Percentiles rank a stretch among this genome's conserved stretches.
Conservation (phyloP, 257 asterid genomes). For the Craterostigma plantagineum region DNA sequence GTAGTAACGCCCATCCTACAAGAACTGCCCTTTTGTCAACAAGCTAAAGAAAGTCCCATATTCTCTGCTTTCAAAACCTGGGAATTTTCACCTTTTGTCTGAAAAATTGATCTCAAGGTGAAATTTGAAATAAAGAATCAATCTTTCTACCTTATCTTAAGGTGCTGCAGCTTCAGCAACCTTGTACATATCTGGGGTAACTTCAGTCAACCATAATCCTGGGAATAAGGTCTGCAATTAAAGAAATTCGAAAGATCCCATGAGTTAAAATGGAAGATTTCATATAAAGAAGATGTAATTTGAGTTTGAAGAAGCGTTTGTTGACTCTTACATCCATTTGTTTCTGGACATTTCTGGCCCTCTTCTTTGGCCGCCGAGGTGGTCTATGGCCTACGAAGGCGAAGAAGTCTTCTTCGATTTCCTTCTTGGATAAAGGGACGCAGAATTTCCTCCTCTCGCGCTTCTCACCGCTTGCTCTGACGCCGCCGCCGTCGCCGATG, state of each 20-base stretch:
- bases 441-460: constrained; percentile 47
- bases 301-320: not conserved
- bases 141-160: no score
- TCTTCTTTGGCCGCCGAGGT: constrained; percentile 73
- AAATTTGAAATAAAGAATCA: no score
- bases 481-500: constrained; percentile 15
- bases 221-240: constrained; percentile 48
- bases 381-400: constrained; percentile 51
- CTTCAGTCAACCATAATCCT: constrained; percentile 57
- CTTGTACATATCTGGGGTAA: constrained; percentile 59
- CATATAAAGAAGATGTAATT: not conserved
- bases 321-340: constrained; percentile 55
- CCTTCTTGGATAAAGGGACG: constrained; percentile 38
- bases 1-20: no score
- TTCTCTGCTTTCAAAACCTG: no score
- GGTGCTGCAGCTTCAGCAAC: constrained; percentile 42
- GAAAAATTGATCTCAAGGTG: no score
- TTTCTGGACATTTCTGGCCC: constrained; percentile 44
- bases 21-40: no score
- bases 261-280: not conserved
- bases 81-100: no score
- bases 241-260: constrained; percentile 3
- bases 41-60: no score
- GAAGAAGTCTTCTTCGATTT: constrained; percentile 74
- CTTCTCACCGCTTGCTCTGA: constrained; percentile 23